Conservation (phyloP, 176 grass and related monocot genomes). For the Chloris gayana region DNA sequence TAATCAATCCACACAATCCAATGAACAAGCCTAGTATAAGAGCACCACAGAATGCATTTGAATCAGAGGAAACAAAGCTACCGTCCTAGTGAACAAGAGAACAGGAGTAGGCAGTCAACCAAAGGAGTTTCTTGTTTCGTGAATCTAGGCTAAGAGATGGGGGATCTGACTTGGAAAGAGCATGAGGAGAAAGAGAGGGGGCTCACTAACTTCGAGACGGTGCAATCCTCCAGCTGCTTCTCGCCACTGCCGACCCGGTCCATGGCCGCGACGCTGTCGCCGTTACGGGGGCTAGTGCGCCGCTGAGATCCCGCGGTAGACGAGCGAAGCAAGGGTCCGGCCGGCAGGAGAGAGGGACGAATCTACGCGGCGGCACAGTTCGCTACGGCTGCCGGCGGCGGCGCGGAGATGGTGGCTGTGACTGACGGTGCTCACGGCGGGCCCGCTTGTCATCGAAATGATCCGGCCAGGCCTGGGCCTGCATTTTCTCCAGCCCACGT, state of each 20-base stretch:
- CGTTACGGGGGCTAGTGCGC: neutral
- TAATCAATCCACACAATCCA: neutral
- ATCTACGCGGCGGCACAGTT: neutral
- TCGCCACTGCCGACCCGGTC: constrained; percentile 57
- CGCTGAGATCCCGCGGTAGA: neutral
- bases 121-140: neutral
- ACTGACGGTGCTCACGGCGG: neutral
- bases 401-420: neutral
- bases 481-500: neutral
- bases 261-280: constrained; percentile 14
- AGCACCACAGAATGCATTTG: neutral
- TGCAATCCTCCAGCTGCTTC: constrained; percentile 98
- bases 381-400: constrained; percentile 9
- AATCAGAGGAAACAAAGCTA: neutral
- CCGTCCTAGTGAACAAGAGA: too few relatives aligned
- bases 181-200: neutral
- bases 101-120: neutral
- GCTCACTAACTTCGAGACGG: constrained; percentile 76
- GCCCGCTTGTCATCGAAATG: neutral
- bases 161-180: neutral
- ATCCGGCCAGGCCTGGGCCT: neutral
- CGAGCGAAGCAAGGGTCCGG: too few relatives aligned
- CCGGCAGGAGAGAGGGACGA: neutral
- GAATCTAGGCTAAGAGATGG: neutral
- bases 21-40: neutral